These are phyloP conservation scores for Endoconidiophora laricicola DNA, from an alignment of 2,329 filamentous ascomycete species.

Conservation along the genomic window DNA sequence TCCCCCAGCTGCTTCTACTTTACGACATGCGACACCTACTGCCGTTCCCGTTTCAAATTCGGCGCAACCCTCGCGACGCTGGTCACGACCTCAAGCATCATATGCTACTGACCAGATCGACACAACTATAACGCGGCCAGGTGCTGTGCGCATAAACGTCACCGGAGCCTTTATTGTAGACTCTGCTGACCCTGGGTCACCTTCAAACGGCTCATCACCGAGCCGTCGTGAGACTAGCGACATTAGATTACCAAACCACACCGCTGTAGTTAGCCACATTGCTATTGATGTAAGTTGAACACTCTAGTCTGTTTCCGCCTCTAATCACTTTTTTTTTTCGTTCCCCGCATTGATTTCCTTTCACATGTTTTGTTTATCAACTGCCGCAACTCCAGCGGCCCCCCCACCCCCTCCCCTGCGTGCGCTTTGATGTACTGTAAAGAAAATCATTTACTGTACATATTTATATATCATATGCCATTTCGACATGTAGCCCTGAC, in stretches of 20 bases:
- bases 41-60: not conserved
- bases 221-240: slow-evolving; percentile 59
- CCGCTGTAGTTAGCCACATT: slow-evolving; percentile 86
- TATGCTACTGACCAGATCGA: slow-evolving; percentile 37
- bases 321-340: not conserved
- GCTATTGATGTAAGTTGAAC: slow-evolving; percentile 66
- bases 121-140: slow-evolving; percentile 43
- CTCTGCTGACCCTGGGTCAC: slow-evolving; percentile 42
- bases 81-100: slow-evolving; percentile 7
- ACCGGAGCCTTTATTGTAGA: slow-evolving; percentile 93
- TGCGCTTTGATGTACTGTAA: too few species aligned
- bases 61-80: slow-evolving; percentile 2
- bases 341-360: slow-evolving; percentile 9
- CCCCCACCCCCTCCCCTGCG: not conserved
- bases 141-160: slow-evolving; percentile 84
- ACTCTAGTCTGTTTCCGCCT: slow-evolving; percentile 7
- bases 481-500: slow-evolving; percentile 12
- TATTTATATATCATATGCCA: not conserved
- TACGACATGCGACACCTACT: not conserved
- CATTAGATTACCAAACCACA: slow-evolving; percentile 92
- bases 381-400: not conserved
- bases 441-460: too few species aligned
- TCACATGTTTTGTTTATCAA: not conserved
- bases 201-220: slow-evolving; percentile 28
- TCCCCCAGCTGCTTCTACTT: not conserved